These are phyloP conservation scores for Jackrogersella multiformis DNA, from an alignment of 495 filamentous ascomycete genomes.

Conservation along the genomic window DNA sequence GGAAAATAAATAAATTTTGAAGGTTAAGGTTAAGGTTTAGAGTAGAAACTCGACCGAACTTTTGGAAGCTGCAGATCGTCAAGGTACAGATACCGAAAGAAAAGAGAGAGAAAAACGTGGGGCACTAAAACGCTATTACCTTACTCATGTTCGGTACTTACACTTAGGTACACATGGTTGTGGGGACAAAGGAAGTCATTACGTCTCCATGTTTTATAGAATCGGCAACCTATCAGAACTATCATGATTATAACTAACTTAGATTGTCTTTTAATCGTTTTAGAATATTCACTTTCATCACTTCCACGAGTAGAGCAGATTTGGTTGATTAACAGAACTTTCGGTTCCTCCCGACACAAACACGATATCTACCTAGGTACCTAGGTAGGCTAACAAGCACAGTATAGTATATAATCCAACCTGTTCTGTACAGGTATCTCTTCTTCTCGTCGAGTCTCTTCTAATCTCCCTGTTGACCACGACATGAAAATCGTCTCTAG, in stretches of 20 bases:
- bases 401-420: conserved; percentile 15
- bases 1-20: neutral
- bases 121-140: conserved; percentile 13
- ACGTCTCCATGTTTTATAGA: neutral
- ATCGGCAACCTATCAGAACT: conserved; percentile 15
- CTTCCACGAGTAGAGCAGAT: neutral
- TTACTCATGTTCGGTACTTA: neutral
- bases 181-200: conserved; percentile 15
- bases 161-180: neutral
- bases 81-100: neutral
- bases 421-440: conserved; percentile 10
- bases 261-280: too few relatives aligned
- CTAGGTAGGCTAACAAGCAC: conserved; percentile 32
- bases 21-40: neutral
- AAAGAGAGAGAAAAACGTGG: conserved; percentile 17
- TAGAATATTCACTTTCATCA: too few relatives aligned
- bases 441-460: conserved; percentile 1
- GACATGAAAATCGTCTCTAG: conserved; percentile 26
- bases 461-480: conserved; percentile 1
- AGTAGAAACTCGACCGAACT: conserved; percentile 1
- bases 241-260: conserved; percentile 7
- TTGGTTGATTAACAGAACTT: conserved; percentile 11
- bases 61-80: conserved; percentile 1
- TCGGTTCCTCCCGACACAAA: conserved; percentile 1
- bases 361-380: too few relatives aligned